Base-by-base conservation (phyloP, 225 moss, liverwort and hornwort species). In the Pseudoscleropodium purum region DNA sequence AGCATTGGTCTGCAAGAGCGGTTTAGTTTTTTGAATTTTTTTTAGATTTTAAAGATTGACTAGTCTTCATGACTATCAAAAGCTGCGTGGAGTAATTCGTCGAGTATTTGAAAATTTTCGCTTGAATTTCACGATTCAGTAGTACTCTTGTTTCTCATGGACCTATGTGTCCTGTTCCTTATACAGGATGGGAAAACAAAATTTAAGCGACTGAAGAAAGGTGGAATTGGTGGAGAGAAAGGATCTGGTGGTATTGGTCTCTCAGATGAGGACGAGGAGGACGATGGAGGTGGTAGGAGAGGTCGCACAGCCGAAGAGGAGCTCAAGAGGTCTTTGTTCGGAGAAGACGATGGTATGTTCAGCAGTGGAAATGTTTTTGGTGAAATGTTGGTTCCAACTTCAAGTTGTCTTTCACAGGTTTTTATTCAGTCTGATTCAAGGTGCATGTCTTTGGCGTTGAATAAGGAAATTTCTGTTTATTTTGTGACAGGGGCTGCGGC, bases 261-360 rank as follows among this genome's bases (percentile, higher is more conserved):
- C 37, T 96, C 97, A 39, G 99, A 99, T 90, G 97, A 98, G 33
- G 97, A 98, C 18, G 98, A 98, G 51, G 97, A 97, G 75, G 99
- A 97, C 63, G 99, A 97, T 87, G 96, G 93, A 88, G 92, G 93
- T 88, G 88, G 90, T 70, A 93, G 97, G 94, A 94, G 95, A 94
- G 97, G 97, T 78, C 97, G 97, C 49, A 99, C 97, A 43, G 99
- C 99, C 60, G 97, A 96, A 82, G 99, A 99, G 90, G 97, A 95
- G 94, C 97, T 99, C 56, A 97, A 97, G 91, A 92, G 93, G 54
- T 90, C 94, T 84, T 91, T 99, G 83, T 99, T 99, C 88, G 99
- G 97, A 85, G 99, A 99, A 88, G 97, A 97, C 68, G 99, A 99
- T 95, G 99, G 99, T 99, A 91, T 54, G 85, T 81, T 86, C 37